Percentiles rank a stretch among this genome's conserved stretches.
phyloP scores from a whole-genome alignment of 1,284 basidiomycete species.

The Apiotrichum veenhuisii region DNA sequence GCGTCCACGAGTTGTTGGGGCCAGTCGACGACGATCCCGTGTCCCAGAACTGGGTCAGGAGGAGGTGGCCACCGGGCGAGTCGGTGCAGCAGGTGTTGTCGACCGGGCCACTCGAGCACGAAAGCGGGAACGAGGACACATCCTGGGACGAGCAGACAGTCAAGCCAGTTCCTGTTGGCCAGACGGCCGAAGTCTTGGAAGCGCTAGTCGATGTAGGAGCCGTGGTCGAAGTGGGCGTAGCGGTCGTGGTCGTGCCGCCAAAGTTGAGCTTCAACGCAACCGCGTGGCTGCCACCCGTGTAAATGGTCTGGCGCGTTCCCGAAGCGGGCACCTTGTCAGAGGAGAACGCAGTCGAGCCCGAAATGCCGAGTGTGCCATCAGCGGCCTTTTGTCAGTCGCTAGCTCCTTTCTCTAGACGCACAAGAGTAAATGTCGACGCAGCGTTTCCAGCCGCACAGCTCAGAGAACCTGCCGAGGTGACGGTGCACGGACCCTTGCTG shows the following conservation, averaged over 20 bases:
- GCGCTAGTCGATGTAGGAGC: no score
- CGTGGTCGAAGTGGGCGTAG: not conserved
- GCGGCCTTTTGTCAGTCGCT: no score
- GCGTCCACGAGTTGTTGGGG: conserved; percentile 24
- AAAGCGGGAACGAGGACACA: not conserved
- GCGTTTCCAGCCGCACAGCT: conserved; percentile 1
- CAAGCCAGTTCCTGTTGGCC: not conserved
- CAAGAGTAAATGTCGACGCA: not conserved
- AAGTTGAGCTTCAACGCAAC: not conserved
- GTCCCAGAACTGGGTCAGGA: conserved; percentile 26
- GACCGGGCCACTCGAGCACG: not conserved
- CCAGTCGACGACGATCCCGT: conserved; percentile 16
- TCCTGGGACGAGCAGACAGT: conserved; percentile 1
- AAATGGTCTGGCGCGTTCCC: not conserved
- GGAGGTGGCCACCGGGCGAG: conserved; percentile 12
- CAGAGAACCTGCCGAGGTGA: not conserved
- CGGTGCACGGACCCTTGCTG: not conserved
- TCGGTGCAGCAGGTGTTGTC: conserved; percentile 13
- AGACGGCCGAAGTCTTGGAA: not conserved
- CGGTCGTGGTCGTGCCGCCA: not conserved
- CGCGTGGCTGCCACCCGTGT: not conserved
- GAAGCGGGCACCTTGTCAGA: not conserved
- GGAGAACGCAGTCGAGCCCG: not conserved
- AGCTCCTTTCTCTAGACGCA: no score
- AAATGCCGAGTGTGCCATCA: not conserved